Base-by-base conservation (phyloP, 169 alveolate species). In the Pseudocohnilembus persalinus region DNA sequence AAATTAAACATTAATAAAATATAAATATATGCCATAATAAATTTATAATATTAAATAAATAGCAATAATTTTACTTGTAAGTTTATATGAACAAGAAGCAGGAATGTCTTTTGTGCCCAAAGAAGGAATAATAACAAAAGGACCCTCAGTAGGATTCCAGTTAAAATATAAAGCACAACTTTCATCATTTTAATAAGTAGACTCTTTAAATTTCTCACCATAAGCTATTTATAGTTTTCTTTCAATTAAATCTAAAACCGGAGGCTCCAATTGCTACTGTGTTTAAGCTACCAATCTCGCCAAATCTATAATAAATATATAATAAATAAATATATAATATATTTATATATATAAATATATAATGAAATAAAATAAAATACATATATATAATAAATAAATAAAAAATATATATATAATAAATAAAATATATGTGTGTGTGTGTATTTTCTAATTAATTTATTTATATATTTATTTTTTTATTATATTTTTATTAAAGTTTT, bases 141-240 rank as follows among this genome's bases (percentile, higher is more conserved):
- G 95, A 0, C 95, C 95, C 68, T 92, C 84, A 15, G 95, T 92
- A 33, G 95, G 95, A 77, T 92, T 75, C 84, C 89, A 92, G 65
- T 31, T 83, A 33, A 91, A 88, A 81, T 89, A 92, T 30, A 92
- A 82, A 25, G 95, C 95, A 4, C 93, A 92, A 29, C 88, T 93
- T 85, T 92, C 95, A 75, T 92, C 95, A 81, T 76, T 83, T 33
- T 33, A 84, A 49, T 85, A 92, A 1, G 83, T 73, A 31, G 93
- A 85, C 49, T 92, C 92, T 76, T 89, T 91, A 64, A 89, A 92
- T 89, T 92, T 89, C 49, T 92, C 95, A 63, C 86, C 89, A 16
- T 90, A 84, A 0, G 87, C 86, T 15, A 92, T 81, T 73, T 87
- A 80, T 27, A 92, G 73, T 81, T 92, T 92, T 83, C 95, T 89